Evolutionary conservation across 805 yeast species (phyloP).

Genomic region (Saccharomycopsis lassenensis): DNA sequence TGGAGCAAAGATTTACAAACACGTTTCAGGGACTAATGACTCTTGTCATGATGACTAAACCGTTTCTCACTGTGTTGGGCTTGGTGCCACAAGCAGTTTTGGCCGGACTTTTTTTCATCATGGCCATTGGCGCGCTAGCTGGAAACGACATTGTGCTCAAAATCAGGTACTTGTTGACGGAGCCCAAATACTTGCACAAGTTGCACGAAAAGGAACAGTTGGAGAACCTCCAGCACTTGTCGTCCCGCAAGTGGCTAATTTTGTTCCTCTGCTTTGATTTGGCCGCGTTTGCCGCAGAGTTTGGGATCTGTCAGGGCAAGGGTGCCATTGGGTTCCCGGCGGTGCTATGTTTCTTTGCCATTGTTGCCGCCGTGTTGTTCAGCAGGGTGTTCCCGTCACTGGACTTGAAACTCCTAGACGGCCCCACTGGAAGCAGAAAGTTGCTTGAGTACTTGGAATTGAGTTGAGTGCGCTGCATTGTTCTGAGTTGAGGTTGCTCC

Average conservation of each 20-base stretch:
- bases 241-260: constrained; percentile 35
- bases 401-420: constrained; percentile 56
- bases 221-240: background rate
- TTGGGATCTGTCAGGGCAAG: constrained; percentile 64
- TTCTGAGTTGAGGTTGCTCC: too few relatives aligned
- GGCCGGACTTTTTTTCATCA: constrained; percentile 85
- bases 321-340: constrained; percentile 96
- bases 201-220: constrained; percentile 19
- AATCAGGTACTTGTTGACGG: constrained; percentile 52
- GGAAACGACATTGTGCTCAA: constrained; percentile 54
- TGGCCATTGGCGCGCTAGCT: constrained; percentile 77
- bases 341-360: constrained; percentile 56
- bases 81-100: constrained; percentile 86
- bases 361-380: constrained; percentile 53
- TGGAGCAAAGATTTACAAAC: constrained; percentile 85
- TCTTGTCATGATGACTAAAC: constrained; percentile 82
- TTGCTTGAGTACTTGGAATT: constrained; percentile 8
- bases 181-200: constrained; percentile 33
- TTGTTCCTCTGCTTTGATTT: constrained; percentile 49
- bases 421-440: constrained; percentile 20
- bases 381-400: constrained; percentile 49
- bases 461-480: background rate
- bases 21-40: constrained; percentile 76
- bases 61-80: constrained; percentile 70
- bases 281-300: constrained; percentile 66